Evolutionary conservation across 169 alveolate species (phyloP).

Genomic region (Theileria equi): DNA sequence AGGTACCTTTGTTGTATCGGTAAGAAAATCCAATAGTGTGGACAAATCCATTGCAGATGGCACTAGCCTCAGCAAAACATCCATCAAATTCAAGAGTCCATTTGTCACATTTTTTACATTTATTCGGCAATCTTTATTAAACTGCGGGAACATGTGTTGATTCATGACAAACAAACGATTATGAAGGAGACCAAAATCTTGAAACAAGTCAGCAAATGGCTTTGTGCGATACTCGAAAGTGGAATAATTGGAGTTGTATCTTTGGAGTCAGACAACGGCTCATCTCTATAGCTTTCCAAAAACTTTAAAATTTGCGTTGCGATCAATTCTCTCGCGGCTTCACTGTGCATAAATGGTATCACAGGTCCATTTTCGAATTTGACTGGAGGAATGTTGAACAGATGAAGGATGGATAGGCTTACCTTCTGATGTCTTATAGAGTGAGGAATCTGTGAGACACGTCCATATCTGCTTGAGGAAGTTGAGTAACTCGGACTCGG

Average conservation of each 20-base stretch:
- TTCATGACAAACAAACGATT: too few relatives aligned
- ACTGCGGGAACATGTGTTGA: background rate
- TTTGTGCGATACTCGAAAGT: slow-evolving; percentile 41
- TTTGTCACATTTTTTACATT: background rate
- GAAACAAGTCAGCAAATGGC: slow-evolving; percentile 56
- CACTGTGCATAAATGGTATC: slow-evolving; percentile 42
- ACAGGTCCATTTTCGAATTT: background rate
- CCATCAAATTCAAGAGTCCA: slow-evolving; percentile 14
- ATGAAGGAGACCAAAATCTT: slow-evolving; percentile 49
- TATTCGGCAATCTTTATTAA: background rate
- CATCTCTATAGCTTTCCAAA: slow-evolving; percentile 45
- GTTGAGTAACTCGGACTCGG: slow-evolving; percentile 27
- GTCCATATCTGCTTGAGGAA: slow-evolving; percentile 54
- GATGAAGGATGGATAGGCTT: background rate
- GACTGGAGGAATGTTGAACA: background rate
- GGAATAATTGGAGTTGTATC: background rate
- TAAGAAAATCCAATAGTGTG: slow-evolving; percentile 35
- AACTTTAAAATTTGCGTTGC: slow-evolving; percentile 35
- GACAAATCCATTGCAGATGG: slow-evolving; percentile 53
- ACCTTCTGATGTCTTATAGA: slow-evolving; percentile 11
- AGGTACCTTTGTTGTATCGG: slow-evolving; percentile 50
- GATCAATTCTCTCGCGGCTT: slow-evolving; percentile 15
- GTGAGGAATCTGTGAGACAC: slow-evolving; percentile 40
- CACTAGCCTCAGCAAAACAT: slow-evolving; percentile 37
- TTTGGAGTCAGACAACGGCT: slow-evolving; percentile 5